Evolutionary conservation across 306 rosid genomes (phyloP).

Genomic region (Sicyos baderoa): DNA sequence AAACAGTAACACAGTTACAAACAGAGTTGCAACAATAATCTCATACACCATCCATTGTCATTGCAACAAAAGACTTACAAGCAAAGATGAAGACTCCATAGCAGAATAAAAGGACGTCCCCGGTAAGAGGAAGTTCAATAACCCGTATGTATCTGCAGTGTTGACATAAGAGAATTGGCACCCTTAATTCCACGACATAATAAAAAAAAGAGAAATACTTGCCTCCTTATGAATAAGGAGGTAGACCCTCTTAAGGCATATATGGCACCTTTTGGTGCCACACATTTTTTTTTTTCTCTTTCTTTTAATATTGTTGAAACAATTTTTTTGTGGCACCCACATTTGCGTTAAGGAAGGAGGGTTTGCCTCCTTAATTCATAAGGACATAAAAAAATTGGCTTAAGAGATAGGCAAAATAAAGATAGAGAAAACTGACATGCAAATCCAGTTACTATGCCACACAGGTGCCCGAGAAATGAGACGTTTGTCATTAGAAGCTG

Average conservation of each 20-base stretch:
- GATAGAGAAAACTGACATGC: slow-evolving; percentile 59
- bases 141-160: slow-evolving; percentile 73
- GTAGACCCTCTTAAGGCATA: too few species aligned
- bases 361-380: too few species aligned
- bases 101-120: slow-evolving; percentile 74
- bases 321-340: too few species aligned
- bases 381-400: not conserved
- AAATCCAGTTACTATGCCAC: slow-evolving; percentile 97
- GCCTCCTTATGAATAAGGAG: too few species aligned
- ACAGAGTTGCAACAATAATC: not conserved
- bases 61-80: slow-evolving; percentile 54
- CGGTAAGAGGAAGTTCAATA: slow-evolving; percentile 78
- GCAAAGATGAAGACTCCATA: slow-evolving; percentile 66
- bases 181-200: slow-evolving; percentile 13
- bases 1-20: not conserved
- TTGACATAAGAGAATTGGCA: slow-evolving; percentile 21
- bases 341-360: too few species aligned
- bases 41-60: not conserved
- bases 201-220: too few species aligned
- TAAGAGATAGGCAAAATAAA: slow-evolving; percentile 8
- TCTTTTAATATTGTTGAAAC: too few species aligned
- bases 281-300: too few species aligned
- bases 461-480: slow-evolving; percentile 90
- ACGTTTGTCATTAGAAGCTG: slow-evolving; percentile 92
- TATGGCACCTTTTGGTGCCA: too few species aligned